Evolutionary conservation across 768 basidiomycete genomes (phyloP), one percentile per base, ranked within the genome.

Genomic region (Russula olivacea): DNA sequence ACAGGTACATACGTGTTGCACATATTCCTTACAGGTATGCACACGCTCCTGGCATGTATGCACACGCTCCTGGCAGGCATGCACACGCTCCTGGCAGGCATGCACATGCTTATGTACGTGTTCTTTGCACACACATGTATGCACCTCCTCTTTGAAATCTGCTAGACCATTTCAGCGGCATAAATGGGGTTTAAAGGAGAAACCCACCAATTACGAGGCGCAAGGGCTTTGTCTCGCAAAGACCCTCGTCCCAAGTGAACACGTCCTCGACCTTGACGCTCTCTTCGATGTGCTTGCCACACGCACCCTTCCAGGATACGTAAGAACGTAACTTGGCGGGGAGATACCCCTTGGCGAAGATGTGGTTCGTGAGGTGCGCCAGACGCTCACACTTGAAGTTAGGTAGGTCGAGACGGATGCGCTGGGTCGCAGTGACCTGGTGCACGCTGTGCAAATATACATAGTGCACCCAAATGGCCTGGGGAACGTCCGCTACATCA

Each of bases 301-400:
- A 78, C 4, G 62, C 38, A 2, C 72, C 71, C 64, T 76, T 69
- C 80, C 79, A 80, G 69, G 75, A 73, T 23, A 81, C 79, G 34
- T 73, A 66, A 30, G 74, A 64, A 55, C 78, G 71, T 48, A 74
- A 55, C 57, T 77, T 71, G n/a, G 70, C 62, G 8, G 74, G 69
- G 28, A 75, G 68, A 61, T 74, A 82, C 1, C 76, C 76, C 32
- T 73, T 72, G 30, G 58, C 63, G 71, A 81, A 82, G 64, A 81
- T 72, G 62, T 80, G 63, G 74, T 80, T 82, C 45, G 79, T 80
- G 58, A 81, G 65, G 63, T 81, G 76, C 17, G 79, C 79, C 25
- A 80, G 61, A 34, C 72, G 69, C 66, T 77, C 78, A 56, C 77
- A 72, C 66, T 71, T 75, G 32, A 23, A 52, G 50, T 74, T 68